Evolutionary conservation across 2,329 filamentous ascomycete species (phyloP).

Genomic region (Aspergillus pseudotamarii): DNA sequence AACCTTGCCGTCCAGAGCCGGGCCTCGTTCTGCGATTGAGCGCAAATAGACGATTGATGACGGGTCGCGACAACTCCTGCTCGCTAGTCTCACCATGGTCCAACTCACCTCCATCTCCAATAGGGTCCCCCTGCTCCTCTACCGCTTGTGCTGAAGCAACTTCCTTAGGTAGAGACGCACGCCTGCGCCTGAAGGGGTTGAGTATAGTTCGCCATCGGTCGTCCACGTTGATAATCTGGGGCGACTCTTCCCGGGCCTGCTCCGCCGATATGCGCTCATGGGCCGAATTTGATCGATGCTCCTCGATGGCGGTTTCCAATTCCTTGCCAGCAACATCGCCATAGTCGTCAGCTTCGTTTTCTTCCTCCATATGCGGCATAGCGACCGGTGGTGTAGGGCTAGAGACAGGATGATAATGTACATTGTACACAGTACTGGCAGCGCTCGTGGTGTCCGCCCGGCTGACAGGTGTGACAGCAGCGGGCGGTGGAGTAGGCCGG

Average conservation of each 20-base stretch:
- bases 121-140: slow-evolving; percentile 34
- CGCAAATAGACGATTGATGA: slow-evolving; percentile 51
- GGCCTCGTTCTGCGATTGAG: slow-evolving; percentile 49
- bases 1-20: slow-evolving; percentile 39
- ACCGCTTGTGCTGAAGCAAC: slow-evolving; percentile 59
- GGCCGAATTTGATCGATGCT: slow-evolving; percentile 11
- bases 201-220: slow-evolving; percentile 54
- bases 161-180: slow-evolving; percentile 61
- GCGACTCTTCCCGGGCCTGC: slow-evolving; percentile 34
- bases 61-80: slow-evolving; percentile 47
- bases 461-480: slow-evolving; percentile 59
- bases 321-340: slow-evolving; percentile 27
- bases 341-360: slow-evolving; percentile 28
- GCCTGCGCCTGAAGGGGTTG: slow-evolving; percentile 62
- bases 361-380: slow-evolving; percentile 38
- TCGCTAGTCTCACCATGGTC: slow-evolving; percentile 47
- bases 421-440: slow-evolving; percentile 65
- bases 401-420: slow-evolving; percentile 61
- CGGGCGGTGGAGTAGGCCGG: slow-evolving; percentile 48
- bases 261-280: slow-evolving; percentile 23
- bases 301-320: slow-evolving; percentile 18
- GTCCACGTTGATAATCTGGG: slow-evolving; percentile 35
- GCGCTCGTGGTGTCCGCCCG: slow-evolving; percentile 64
- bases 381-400: slow-evolving; percentile 49
- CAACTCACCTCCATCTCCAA: slow-evolving; percentile 17